phyloP scores from a whole-genome alignment of 257 asterid genomes.

The Salvia rosmarinus region DNA sequence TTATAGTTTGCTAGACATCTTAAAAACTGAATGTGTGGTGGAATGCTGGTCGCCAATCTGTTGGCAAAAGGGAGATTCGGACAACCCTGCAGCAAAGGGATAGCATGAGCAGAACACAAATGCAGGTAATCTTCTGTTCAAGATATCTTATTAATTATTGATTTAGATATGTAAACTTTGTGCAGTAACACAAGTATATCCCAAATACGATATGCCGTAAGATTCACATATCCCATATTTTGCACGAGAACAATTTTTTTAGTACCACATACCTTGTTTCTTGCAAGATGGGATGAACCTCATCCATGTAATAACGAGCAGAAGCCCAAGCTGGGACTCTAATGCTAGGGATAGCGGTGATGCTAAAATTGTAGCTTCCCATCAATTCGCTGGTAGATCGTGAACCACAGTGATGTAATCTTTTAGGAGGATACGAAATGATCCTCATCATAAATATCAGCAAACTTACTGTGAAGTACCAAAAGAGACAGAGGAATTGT shows the following conservation, averaged over 20 bases:
- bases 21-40: constrained; percentile 68
- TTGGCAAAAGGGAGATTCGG: constrained; percentile 85
- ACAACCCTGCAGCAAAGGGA: constrained; percentile 59
- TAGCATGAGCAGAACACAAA: background rate
- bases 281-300: constrained; percentile 67
- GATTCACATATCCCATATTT: too few species aligned
- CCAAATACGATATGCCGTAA: too few species aligned
- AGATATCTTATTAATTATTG: background rate
- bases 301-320: constrained; percentile 67
- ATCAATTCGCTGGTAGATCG: constrained; percentile 67
- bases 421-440: constrained; percentile 68
- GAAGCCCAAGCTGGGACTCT: constrained; percentile 84
- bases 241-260: too few species aligned
- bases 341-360: constrained; percentile 62
- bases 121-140: background rate
- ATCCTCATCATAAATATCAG: constrained; percentile 82
- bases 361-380: constrained; percentile 67
- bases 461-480: constrained; percentile 59
- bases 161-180: background rate
- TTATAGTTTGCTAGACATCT: constrained; percentile 81
- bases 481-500: constrained; percentile 19
- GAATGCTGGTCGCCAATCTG: constrained; percentile 69
- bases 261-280: constrained; percentile 65
- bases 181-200: too few species aligned
- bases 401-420: constrained; percentile 62